phyloP scores from a whole-genome alignment of 1,139 yeast species.

The Pichiaceae sp. region DNA sequence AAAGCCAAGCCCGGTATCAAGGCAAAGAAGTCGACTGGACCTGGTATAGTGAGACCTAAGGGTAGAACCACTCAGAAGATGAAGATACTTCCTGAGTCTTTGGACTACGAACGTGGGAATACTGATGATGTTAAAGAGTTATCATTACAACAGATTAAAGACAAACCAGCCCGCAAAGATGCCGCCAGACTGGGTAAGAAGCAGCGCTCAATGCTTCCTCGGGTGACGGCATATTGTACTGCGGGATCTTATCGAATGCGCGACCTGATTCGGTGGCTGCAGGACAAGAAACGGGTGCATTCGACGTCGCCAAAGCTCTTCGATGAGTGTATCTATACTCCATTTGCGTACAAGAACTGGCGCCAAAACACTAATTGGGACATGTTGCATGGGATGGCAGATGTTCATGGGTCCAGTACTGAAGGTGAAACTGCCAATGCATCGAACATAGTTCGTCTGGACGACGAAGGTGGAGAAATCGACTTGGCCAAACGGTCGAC shows the following conservation, averaged over 20 bases:
- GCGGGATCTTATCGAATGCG: slow-evolving; percentile 88
- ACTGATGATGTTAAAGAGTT: slow-evolving; percentile 39
- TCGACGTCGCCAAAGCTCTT: slow-evolving; percentile 79
- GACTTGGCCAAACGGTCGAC: slow-evolving; percentile 67
- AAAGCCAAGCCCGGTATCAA: not conserved
- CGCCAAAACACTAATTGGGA: slow-evolving; percentile 32
- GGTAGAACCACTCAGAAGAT: slow-evolving; percentile 83
- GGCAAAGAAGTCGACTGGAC: slow-evolving; percentile 16
- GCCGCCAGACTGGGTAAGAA: slow-evolving; percentile 90
- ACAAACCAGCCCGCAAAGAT: slow-evolving; percentile 87
- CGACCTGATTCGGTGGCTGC: slow-evolving; percentile 77
- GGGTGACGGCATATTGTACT: slow-evolving; percentile 95
- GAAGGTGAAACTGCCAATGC: not conserved
- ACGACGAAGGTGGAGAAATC: slow-evolving; percentile 93
- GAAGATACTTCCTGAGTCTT: slow-evolving; percentile 76
- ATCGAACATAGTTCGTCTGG: slow-evolving; percentile 48
- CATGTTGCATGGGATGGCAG: slow-evolving; percentile 1
- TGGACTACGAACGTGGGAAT: slow-evolving; percentile 30
- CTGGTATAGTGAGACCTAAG: slow-evolving; percentile 65
- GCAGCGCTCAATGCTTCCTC: slow-evolving; percentile 73
- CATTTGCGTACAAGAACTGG: slow-evolving; percentile 80
- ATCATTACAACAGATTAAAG: slow-evolving; percentile 68
- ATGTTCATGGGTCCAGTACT: not conserved
- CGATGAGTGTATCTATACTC: slow-evolving; percentile 91
- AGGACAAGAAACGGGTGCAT: slow-evolving; percentile 65